Evolutionary conservation across 352 stramenopile species (phyloP).

Genomic region (Pythium chondricola): DNA sequence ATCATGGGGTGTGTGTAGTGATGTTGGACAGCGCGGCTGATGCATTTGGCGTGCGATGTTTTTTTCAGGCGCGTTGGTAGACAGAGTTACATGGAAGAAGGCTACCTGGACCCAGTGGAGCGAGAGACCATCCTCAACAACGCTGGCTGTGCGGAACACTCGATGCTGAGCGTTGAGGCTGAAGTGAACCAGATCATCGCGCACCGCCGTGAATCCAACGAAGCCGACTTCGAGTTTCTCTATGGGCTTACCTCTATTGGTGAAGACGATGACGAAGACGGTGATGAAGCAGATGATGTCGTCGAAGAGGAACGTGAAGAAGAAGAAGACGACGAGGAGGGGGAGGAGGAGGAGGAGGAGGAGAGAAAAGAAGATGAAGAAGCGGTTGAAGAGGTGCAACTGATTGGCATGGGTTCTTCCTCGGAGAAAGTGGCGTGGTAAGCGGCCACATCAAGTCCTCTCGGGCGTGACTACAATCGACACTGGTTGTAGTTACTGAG

Average conservation of each 20-base stretch:
- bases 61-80: conserved; percentile 49
- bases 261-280: conserved; percentile 17
- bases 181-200: conserved; percentile 83
- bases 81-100: conserved; percentile 84
- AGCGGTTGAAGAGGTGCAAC: too few species aligned
- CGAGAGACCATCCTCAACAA: conserved; percentile 72
- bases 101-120: conserved; percentile 73
- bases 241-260: conserved; percentile 37
- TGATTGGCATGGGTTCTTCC: conserved; percentile 1
- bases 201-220: conserved; percentile 74
- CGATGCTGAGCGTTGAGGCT: conserved; percentile 66
- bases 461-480: too few species aligned
- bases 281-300: conserved; percentile 22
- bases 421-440: background rate
- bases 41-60: background rate
- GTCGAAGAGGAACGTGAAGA: conserved; percentile 28
- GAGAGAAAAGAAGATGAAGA: background rate
- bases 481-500: too few species aligned
- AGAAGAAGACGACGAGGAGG: conserved; percentile 27
- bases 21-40: background rate
- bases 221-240: conserved; percentile 77
- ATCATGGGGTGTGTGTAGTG: background rate
- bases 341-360: conserved; percentile 9
- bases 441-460: too few species aligned
- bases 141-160: conserved; percentile 62